Conservation (phyloP, 2,329 filamentous ascomycete species). For the Fulvia fulva region DNA sequence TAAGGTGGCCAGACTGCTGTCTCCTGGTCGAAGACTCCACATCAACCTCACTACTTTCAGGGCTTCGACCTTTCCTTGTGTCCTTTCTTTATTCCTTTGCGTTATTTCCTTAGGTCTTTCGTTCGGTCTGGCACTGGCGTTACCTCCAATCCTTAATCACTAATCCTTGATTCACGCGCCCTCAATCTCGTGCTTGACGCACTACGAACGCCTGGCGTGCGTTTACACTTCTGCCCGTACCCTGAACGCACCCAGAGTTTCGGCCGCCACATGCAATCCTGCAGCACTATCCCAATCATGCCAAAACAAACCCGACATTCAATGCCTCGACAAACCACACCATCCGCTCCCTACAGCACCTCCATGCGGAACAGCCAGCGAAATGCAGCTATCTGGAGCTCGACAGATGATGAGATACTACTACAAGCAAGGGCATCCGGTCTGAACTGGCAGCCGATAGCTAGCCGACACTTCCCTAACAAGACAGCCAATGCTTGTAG, state of each 20-base stretch:
- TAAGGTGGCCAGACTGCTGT: constrained; percentile 18
- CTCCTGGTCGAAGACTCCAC: constrained; percentile 2
- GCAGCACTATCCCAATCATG: constrained; percentile 37
- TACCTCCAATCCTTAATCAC: constrained; percentile 15
- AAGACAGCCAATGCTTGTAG: constrained; percentile 82
- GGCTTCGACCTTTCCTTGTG: constrained; percentile 13
- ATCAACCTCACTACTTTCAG: neutral
- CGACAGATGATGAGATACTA: constrained; percentile 69
- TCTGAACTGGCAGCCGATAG: constrained; percentile 80
- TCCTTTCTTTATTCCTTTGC: constrained; percentile 30
- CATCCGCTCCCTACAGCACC: constrained; percentile 32
- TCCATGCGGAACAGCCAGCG: constrained; percentile 32
- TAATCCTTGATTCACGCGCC: constrained; percentile 12
- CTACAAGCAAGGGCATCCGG: constrained; percentile 68
- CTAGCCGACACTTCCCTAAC: constrained; percentile 67
- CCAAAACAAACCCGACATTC: constrained; percentile 41
- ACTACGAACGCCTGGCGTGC: constrained; percentile 14
- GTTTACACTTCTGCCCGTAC: neutral
- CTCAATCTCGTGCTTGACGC: constrained; percentile 23
- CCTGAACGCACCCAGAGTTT: neutral
- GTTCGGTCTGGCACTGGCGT: constrained; percentile 33
- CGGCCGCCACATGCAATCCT: constrained; percentile 23
- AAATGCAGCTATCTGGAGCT: constrained; percentile 58
- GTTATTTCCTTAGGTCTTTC: constrained; percentile 28
- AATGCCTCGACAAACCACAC: constrained; percentile 24